phyloP scores from a whole-genome alignment of 2,329 filamentous ascomycete species.

The Diaporthe velutina region DNA sequence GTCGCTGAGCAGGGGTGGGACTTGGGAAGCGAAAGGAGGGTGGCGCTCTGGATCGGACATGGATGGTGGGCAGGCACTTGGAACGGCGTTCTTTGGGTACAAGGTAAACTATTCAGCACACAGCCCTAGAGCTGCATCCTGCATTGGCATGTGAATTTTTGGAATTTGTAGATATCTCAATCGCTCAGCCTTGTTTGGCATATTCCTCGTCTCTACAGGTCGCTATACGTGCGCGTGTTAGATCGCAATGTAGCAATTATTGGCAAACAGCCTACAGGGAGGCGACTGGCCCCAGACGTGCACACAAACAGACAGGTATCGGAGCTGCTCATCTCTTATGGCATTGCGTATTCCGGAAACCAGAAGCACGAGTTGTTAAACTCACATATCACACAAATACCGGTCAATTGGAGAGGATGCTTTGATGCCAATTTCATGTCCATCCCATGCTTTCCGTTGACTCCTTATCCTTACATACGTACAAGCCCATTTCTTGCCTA shows the following conservation, averaged over 20 bases:
- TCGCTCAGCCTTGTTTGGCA: not conserved
- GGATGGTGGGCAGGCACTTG: not conserved
- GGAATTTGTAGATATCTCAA: slow-evolving; percentile 1
- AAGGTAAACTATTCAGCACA: not conserved
- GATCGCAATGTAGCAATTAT: not conserved
- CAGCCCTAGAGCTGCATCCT: slow-evolving; percentile 16
- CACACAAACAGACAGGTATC: not conserved
- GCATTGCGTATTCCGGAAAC: not conserved
- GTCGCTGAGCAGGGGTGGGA: not conserved
- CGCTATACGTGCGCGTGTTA: not conserved
- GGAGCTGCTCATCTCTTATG: not conserved
- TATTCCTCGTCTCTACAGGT: not conserved
- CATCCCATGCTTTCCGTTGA: slow-evolving; percentile 33
- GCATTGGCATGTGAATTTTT: not conserved
- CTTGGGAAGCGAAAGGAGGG: not conserved
- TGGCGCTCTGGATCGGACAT: not conserved
- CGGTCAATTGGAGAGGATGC: not conserved
- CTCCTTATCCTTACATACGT: slow-evolving; percentile 38
- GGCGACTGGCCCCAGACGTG: not conserved
- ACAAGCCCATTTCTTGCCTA: slow-evolving; percentile 31
- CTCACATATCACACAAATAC: not conserved
- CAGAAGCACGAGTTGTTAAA: not conserved
- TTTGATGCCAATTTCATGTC: slow-evolving; percentile 33
- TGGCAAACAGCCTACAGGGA: not conserved
- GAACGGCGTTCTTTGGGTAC: slow-evolving; percentile 14